These are phyloP conservation scores for Melanogaster broomeanus DNA, from an alignment of 768 basidiomycete species.

Conservation along the genomic window DNA sequence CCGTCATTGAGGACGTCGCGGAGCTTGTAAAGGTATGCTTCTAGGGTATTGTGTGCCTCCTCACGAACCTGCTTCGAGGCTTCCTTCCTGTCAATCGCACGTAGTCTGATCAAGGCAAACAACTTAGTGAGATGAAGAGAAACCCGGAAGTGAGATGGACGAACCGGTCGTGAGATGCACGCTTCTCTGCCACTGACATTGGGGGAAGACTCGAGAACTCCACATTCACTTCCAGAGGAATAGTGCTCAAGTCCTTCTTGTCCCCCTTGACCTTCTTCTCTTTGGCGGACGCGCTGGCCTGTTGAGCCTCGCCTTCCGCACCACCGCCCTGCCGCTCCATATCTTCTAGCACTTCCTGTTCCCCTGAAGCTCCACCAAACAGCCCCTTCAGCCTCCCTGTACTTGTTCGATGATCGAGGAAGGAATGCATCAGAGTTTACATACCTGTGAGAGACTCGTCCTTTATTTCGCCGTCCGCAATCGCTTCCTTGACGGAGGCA, in stretches of 20 bases:
- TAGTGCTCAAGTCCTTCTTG: conserved; percentile 52
- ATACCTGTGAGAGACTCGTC: conserved; percentile 75
- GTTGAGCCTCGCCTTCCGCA: conserved; percentile 33
- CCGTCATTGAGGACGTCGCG: conserved; percentile 78
- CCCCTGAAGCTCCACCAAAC: conserved; percentile 64
- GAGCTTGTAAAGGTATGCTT: conserved; percentile 90
- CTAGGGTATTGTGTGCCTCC: conserved; percentile 89
- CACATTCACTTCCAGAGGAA: conserved; percentile 63
- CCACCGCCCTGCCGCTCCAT: conserved; percentile 12
- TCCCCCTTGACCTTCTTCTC: conserved; percentile 41
- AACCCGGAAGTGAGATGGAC: conserved; percentile 17
- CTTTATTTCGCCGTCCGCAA: conserved; percentile 80
- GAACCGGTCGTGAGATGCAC: conserved; percentile 69
- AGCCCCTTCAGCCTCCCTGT: conserved; percentile 85
- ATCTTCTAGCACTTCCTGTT: conserved; percentile 33
- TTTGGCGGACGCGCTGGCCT: conserved; percentile 27
- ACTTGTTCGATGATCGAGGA: conserved; percentile 12
- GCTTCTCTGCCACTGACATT: conserved; percentile 79
- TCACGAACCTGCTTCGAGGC: conserved; percentile 74
- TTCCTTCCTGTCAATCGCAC: conserved; percentile 78
- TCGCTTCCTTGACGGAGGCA: conserved; percentile 74
- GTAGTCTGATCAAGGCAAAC: conserved; percentile 52
- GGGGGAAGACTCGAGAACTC: conserved; percentile 67
- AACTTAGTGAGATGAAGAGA: conserved; percentile 1
- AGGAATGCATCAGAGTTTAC: conserved; percentile 11